phyloP scores from a whole-genome alignment of 2,329 filamentous ascomycete species.

The Nectriaceae sp. region DNA sequence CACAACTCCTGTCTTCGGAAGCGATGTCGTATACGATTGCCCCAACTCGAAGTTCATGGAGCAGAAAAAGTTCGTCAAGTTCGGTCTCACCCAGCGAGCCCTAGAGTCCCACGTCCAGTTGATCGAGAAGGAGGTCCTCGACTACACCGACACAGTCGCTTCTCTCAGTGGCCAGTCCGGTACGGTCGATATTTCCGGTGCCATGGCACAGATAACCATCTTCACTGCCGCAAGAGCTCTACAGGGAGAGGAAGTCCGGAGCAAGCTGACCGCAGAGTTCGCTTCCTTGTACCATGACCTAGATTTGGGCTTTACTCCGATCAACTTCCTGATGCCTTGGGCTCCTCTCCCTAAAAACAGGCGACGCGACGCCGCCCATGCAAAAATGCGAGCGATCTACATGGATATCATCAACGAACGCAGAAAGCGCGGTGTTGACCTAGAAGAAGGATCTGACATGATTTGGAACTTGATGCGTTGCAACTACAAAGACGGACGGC shows the following conservation, averaged over 20 bases:
- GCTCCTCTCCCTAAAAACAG: slow-evolving; percentile 76
- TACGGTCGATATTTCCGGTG: slow-evolving; percentile 62
- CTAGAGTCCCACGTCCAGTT: slow-evolving; percentile 68
- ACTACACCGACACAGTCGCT: slow-evolving; percentile 60
- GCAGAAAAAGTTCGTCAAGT: slow-evolving; percentile 83
- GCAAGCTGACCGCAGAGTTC: slow-evolving; percentile 70
- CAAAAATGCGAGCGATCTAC: slow-evolving; percentile 71
- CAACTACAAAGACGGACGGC: slow-evolving; percentile 71
- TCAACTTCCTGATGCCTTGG: slow-evolving; percentile 84
- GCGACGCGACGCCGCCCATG: slow-evolving; percentile 69
- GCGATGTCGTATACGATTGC: slow-evolving; percentile 81
- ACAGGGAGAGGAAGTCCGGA: slow-evolving; percentile 75
- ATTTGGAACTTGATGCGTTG: slow-evolving; percentile 79
- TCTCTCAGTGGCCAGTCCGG: slow-evolving; percentile 62
- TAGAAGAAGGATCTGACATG: slow-evolving; percentile 61
- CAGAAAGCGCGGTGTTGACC: slow-evolving; percentile 47
- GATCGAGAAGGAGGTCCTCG: slow-evolving; percentile 68
- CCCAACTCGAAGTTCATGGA: slow-evolving; percentile 85
- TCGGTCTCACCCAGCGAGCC: slow-evolving; percentile 66
- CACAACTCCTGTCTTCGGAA: slow-evolving; percentile 66
- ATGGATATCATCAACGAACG: slow-evolving; percentile 69
- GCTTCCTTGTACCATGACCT: slow-evolving; percentile 79
- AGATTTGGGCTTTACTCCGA: slow-evolving; percentile 72
- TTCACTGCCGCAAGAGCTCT: slow-evolving; percentile 78
- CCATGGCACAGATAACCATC: slow-evolving; percentile 77